phyloP scores from a whole-genome alignment of 805 yeast species.

The Kockiozyma suomiensis region DNA sequence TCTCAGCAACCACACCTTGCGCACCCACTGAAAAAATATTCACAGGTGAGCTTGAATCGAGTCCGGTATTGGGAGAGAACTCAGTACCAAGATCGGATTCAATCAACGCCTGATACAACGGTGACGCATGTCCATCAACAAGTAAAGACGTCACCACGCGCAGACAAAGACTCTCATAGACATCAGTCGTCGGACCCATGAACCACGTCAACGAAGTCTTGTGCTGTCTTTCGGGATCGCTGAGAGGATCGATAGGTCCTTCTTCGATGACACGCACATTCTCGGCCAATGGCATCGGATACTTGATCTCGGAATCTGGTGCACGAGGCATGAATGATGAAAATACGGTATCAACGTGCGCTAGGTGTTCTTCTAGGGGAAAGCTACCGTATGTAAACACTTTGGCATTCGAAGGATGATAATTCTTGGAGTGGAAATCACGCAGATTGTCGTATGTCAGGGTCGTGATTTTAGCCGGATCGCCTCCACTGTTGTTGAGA shows the following conservation, averaged over 20 bases:
- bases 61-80: conserved; percentile 82
- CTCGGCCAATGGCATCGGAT: conserved; percentile 53
- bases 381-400: conserved; percentile 87
- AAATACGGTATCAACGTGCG: conserved; percentile 56
- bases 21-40: conserved; percentile 83
- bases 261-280: conserved; percentile 45
- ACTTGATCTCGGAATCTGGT: conserved; percentile 25
- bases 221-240: conserved; percentile 65
- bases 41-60: conserved; percentile 76
- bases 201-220: conserved; percentile 89
- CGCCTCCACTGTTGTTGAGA: conserved; percentile 90
- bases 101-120: conserved; percentile 80
- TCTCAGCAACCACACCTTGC: conserved; percentile 64
- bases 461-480: conserved; percentile 77
- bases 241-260: conserved; percentile 85
- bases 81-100: conserved; percentile 86
- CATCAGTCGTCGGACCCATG: conserved; percentile 70
- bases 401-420: conserved; percentile 87
- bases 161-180: conserved; percentile 71
- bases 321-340: conserved; percentile 56
- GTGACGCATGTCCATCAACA: conserved; percentile 90
- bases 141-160: conserved; percentile 70
- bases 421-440: conserved; percentile 71
- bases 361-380: conserved; percentile 62
- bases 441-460: conserved; percentile 73